phyloP scores from a whole-genome alignment of 2,329 filamentous ascomycete species.

The Didymella sp. region DNA sequence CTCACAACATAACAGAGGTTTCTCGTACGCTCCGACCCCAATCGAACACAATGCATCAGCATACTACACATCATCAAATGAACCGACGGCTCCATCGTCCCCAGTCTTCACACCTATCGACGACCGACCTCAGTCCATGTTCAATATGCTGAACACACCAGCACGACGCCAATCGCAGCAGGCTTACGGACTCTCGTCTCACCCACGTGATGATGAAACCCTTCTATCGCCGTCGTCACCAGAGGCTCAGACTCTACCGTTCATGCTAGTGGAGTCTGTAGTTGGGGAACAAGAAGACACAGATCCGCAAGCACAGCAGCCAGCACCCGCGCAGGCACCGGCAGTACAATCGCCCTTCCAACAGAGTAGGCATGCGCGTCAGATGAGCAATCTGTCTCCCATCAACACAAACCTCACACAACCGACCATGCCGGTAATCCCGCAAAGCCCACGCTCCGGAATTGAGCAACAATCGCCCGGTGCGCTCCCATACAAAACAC shows the following conservation, averaged over 20 bases:
- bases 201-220: constrained; percentile 35
- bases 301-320: not conserved
- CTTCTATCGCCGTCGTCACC: constrained; percentile 37
- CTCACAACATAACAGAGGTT: constrained; percentile 35
- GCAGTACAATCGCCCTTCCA: constrained; percentile 22
- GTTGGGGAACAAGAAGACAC: constrained; percentile 5
- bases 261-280: constrained; percentile 37
- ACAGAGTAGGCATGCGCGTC: constrained; percentile 38
- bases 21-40: constrained; percentile 49
- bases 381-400: constrained; percentile 43
- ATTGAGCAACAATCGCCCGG: constrained; percentile 26
- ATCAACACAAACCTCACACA: constrained; percentile 40
- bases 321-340: constrained; percentile 20
- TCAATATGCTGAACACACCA: constrained; percentile 30
- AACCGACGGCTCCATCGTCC: constrained; percentile 38
- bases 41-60: constrained; percentile 40
- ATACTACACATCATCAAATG: constrained; percentile 35
- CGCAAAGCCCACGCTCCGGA: constrained; percentile 36
- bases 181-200: constrained; percentile 30
- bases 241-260: constrained; percentile 28
- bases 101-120: constrained; percentile 36
- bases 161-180: constrained; percentile 31
- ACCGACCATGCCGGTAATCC: constrained; percentile 36
- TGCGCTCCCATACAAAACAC: constrained; percentile 33
- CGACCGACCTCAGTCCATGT: constrained; percentile 38